Conservation (phyloP, 169 alveolate species). For the Cryptosporidium bovis region DNA sequence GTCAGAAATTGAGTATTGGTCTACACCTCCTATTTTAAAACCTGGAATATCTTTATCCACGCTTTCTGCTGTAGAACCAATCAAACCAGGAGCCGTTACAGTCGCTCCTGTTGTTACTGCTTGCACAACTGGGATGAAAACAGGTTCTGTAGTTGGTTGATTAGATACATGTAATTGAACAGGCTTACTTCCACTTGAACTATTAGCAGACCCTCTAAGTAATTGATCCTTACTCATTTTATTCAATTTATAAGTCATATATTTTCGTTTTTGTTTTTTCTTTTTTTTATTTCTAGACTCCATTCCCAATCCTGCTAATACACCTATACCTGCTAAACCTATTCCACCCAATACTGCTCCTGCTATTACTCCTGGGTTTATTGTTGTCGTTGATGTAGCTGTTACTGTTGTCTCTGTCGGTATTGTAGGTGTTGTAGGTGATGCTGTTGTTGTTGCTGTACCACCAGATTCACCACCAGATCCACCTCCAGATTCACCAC, state of each 20-base stretch:
- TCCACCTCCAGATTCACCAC: too few relatives aligned
- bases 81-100: too few relatives aligned
- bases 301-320: constrained; percentile 25
- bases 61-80: neutral
- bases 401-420: neutral
- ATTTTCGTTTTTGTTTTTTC: too few relatives aligned
- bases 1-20: neutral
- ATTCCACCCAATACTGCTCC: constrained; percentile 57
- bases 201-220: too few relatives aligned
- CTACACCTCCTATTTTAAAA: constrained; percentile 15
- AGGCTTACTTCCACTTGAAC: too few relatives aligned
- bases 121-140: neutral
- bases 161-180: too few relatives aligned
- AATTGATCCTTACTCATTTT: too few relatives aligned
- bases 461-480: too few relatives aligned
- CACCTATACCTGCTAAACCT: constrained; percentile 46
- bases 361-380: constrained; percentile 39
- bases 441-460: neutral
- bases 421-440: neutral
- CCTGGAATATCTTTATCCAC: neutral
- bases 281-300: neutral
- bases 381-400: neutral
- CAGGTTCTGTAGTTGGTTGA: neutral
- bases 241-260: too few relatives aligned
- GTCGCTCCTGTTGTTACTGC: neutral